Conservation (phyloP, 441 rosid species). For the Bocquillonia castaneifolia region DNA sequence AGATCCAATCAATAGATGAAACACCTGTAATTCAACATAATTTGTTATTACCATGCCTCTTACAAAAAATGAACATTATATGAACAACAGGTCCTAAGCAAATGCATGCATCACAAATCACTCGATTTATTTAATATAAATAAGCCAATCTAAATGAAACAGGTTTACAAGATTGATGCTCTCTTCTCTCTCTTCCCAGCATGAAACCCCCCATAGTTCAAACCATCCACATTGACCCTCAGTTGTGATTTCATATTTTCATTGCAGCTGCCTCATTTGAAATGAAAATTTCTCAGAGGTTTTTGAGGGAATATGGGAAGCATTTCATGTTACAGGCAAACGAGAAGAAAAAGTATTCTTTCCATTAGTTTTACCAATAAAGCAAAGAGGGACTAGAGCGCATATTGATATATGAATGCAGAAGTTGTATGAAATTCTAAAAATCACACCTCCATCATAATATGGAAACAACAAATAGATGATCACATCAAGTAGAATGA, state of each 20-base stretch:
- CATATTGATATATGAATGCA: not conserved
- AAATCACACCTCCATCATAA: not conserved
- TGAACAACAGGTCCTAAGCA: not conserved
- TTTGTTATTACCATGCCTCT: slow-evolving; percentile 19
- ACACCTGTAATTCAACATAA: slow-evolving; percentile 46
- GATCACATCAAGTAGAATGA: not conserved
- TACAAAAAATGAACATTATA: not conserved
- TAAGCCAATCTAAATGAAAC: not conserved
- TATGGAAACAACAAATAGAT: not conserved
- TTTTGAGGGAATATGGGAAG: not conserved
- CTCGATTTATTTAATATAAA: not conserved
- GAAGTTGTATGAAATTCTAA: slow-evolving; percentile 1
- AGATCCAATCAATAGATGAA: slow-evolving; percentile 57
- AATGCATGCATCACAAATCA: not conserved
- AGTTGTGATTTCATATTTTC: not conserved
- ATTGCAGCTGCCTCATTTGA: not conserved
- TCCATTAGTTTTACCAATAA: not conserved
- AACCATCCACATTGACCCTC: not conserved
- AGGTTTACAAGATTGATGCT: not conserved
- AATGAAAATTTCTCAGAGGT: not conserved
- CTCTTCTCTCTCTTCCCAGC: not conserved
- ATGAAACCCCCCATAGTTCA: not conserved
- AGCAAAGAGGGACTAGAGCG: not conserved
- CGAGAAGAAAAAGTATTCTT: not conserved
- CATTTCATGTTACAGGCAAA: not conserved